Percentiles rank a stretch among this genome's conserved stretches.
Conservation (phyloP, 2,329 filamentous ascomycete genomes). For the Colletotrichum viniferum region DNA sequence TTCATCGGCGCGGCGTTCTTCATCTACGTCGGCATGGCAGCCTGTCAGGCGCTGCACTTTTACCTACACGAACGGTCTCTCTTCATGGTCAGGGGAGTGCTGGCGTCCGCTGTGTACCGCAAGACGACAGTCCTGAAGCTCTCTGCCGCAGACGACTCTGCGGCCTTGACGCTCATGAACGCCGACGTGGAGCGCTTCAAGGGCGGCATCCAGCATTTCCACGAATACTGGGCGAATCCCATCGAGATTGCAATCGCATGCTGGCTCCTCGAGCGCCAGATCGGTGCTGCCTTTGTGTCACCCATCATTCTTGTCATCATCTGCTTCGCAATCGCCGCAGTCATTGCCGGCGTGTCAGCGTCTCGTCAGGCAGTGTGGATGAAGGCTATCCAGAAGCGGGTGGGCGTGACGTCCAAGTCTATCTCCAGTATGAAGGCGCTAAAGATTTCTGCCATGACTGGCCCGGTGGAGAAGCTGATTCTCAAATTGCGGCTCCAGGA, state of each 20-base stretch:
- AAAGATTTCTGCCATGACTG: constrained; percentile 40
- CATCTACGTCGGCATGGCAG: constrained; percentile 44
- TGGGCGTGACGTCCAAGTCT: constrained; percentile 28
- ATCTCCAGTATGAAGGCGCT: constrained; percentile 42
- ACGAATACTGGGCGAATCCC: constrained; percentile 44
- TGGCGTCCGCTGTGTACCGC: constrained; percentile 36
- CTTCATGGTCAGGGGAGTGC: constrained; percentile 35
- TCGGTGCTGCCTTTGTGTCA: constrained; percentile 5
- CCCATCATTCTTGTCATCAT: neutral
- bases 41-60: constrained; percentile 42
- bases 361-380: constrained; percentile 27
- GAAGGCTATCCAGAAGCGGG: constrained; percentile 25
- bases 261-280: constrained; percentile 49
- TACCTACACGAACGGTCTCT: constrained; percentile 40
- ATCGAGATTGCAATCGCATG: constrained; percentile 48
- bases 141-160: constrained; percentile 38
- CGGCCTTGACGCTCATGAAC: constrained; percentile 51
- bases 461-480: constrained; percentile 30
- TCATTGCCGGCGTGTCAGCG: neutral
- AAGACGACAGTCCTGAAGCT: constrained; percentile 36
- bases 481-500: constrained; percentile 39
- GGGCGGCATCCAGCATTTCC: constrained; percentile 35
- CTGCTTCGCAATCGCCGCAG: neutral
- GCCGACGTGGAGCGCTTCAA: constrained; percentile 49
- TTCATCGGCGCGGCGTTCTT: constrained; percentile 45